Base-by-base conservation (phyloP, 2,329 filamentous ascomycete species). In the Davidsoniella eucalypti region DNA sequence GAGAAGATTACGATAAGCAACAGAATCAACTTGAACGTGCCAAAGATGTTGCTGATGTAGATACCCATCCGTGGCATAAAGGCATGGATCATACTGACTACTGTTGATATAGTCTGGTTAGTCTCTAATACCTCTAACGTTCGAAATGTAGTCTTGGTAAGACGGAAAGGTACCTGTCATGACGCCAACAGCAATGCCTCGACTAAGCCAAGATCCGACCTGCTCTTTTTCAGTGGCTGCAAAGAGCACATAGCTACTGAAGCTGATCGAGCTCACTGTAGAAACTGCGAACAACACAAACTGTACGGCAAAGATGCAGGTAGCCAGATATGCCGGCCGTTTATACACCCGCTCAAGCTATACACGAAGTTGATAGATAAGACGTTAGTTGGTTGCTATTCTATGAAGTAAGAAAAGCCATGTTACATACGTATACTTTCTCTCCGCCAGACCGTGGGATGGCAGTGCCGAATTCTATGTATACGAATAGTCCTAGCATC, bases 211-310 rank as follows among this genome's bases (percentile, higher is more conserved):
- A 8, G 69, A 71, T 55, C 76, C 71, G 0, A 67, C 64, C 18
- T 37, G 16, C 36, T 66, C 61, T 38, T 61, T 63, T 1, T 73
- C 73, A 0, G 74, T 67, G 0, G 76, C 74, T 12, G 50, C 46
- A 52, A 70, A 70, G 16, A 80, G 65, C 2, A 78, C 63, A 55
- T 79, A 78, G 12, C 71, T 66, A 12, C 75, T 75, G 44, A 78
- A 79, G 0, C 74, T 74, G 10, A 78, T 65, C 0, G 72, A 67
- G 58, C 79, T 79, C 0, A 69, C 73, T 0, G 75, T 71, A 0
- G 76, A 77, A 58, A 78, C 79, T 0, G 75, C 76, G 1, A 80
- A 69, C 1, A 79, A 64, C 43, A 80, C 67, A 71, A 78, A 77
- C 59, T 79, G 75, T 1, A 75, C 65, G 2, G 75, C 75, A 33